Evolutionary conservation across 2,329 filamentous ascomycete species (phyloP), one percentile per base, ranked within the genome.

Genomic region (Fusarium robinianum): DNA sequence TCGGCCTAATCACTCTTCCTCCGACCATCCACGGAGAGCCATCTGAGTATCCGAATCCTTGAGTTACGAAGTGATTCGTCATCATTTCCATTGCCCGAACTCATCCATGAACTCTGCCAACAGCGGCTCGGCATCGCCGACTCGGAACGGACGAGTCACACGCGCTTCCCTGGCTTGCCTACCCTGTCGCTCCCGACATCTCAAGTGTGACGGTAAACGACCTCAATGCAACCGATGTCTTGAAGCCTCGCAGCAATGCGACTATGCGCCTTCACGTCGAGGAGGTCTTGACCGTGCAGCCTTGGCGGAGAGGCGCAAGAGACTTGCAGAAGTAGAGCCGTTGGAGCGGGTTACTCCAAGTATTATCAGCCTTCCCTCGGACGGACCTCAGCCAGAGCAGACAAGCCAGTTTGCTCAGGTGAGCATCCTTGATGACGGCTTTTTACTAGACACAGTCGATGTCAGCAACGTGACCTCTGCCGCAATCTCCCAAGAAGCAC

Each of bases 121-220:
- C n/a, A n/a, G n/a, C n/a, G n/a, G n/a, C n/a, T n/a, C n/a, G n/a
- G n/a, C n/a, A n/a, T n/a, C n/a, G n/a, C n/a, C n/a, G n/a, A n/a
- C n/a, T n/a, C n/a, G n/a, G n/a, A n/a, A n/a, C n/a, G n/a, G n/a
- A n/a, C n/a, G n/a, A n/a, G 6, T 5, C 11, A 58, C 50, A 7
- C 50, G 55, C 5, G 53, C 56, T 2, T 68, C 65, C 3, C 52
- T 73, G 38, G 77, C 77, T 10, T 80, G 77, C 56, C 70, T 78
- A 8, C 71, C 72, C 18, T 80, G 77, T 46, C 70, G 77, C 14
- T 72, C 66, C 15, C 66, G 74, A 22, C 77, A 80, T 58, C 60
- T 79, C 23, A 78, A 78, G 53, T 80, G 77, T 57, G 75, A 79
- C 55, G 76, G 72, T 9, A 69, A 69, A 19, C 68, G 71, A 11